A percentile compares a stretch with the other conserved stretches of the same genome.
Evolutionary conservation across 2,329 filamentous ascomycete species (phyloP).

Genomic region (Moelleriella libera): DNA sequence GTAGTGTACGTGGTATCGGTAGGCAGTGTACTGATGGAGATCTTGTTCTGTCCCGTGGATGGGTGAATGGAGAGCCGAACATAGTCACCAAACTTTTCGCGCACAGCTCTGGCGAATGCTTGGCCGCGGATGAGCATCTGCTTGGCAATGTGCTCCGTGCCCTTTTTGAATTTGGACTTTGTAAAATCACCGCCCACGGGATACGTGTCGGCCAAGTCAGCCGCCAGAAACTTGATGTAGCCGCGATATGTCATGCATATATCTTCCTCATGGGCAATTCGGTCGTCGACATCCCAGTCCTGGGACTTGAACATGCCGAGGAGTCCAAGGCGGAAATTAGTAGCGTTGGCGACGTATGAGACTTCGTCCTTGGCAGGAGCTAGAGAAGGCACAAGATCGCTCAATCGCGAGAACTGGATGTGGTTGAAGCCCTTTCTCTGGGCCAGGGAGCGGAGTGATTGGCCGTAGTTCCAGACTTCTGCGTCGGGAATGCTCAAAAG

Average conservation of each 20-base stretch:
- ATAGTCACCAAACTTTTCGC: slow-evolving; percentile 11
- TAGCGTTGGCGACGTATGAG: slow-evolving; percentile 16
- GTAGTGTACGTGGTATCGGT: slow-evolving; percentile 16
- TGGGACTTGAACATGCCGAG: slow-evolving; percentile 11
- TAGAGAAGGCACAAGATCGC: slow-evolving; percentile 17
- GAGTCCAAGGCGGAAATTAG: slow-evolving; percentile 14
- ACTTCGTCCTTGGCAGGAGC: slow-evolving; percentile 27
- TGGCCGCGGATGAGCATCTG: slow-evolving; percentile 17
- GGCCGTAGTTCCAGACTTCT: slow-evolving; percentile 34
- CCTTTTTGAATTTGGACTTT: slow-evolving; percentile 10
- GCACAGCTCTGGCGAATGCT: slow-evolving; percentile 15
- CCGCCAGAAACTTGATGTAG: slow-evolving; percentile 14
- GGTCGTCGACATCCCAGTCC: slow-evolving; percentile 13
- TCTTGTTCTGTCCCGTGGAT: slow-evolving; percentile 12
- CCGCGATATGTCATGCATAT: slow-evolving; percentile 15
- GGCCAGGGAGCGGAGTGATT: slow-evolving; percentile 24
- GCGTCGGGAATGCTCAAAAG: slow-evolving; percentile 30
- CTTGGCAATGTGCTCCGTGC: slow-evolving; percentile 15
- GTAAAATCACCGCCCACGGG: slow-evolving; percentile 9
- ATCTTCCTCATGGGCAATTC: slow-evolving; percentile 14
- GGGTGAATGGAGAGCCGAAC: slow-evolving; percentile 16
- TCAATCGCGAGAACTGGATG: background rate
- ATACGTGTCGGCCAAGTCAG: slow-evolving; percentile 14
- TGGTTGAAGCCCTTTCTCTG: background rate
- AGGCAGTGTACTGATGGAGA: slow-evolving; percentile 14